Percentiles rank a stretch among this genome's conserved stretches.
These are phyloP conservation scores for Fusarium sp. DNA, from an alignment of 2,329 filamentous ascomycete species.

Conservation along the genomic window DNA sequence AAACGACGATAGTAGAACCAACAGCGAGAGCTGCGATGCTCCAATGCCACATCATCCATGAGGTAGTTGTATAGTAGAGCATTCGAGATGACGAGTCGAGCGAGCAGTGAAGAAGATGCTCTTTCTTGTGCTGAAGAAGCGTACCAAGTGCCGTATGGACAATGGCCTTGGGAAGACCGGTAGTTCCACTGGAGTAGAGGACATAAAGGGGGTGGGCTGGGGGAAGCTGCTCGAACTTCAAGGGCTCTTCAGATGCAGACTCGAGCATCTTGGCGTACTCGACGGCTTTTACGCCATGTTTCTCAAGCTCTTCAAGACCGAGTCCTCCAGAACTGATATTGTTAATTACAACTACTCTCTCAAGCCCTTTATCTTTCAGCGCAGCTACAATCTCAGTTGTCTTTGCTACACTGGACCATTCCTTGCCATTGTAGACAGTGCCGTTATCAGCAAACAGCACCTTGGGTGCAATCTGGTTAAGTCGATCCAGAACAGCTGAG, in stretches of 20 bases:
- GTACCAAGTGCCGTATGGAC: slow-evolving; percentile 93
- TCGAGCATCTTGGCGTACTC: slow-evolving; percentile 63
- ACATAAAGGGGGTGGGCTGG: slow-evolving; percentile 94
- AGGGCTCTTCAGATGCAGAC: slow-evolving; percentile 58
- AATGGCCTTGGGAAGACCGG: slow-evolving; percentile 89
- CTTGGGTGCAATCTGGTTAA: slow-evolving; percentile 86
- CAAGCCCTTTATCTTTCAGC: slow-evolving; percentile 71
- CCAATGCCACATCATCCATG: slow-evolving; percentile 99
- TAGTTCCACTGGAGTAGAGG: slow-evolving; percentile 93
- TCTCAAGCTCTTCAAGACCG: slow-evolving; percentile 58
- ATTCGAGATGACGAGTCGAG: slow-evolving; percentile 79
- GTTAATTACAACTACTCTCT: slow-evolving; percentile 80
- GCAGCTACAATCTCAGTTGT: slow-evolving; percentile 79
- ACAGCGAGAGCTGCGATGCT: slow-evolving; percentile 86
- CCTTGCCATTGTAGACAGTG: slow-evolving; percentile 90
- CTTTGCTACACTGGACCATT: slow-evolving; percentile 84
- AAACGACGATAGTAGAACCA: slow-evolving; percentile 86
- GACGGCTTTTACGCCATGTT: slow-evolving; percentile 57
- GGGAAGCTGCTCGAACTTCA: slow-evolving; percentile 80
- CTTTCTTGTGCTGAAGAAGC: slow-evolving; percentile 96
- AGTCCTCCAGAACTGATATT: slow-evolving; percentile 65
- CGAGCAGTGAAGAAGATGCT: slow-evolving; percentile 89
- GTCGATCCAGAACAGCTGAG: slow-evolving; percentile 87
- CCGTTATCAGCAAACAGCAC: slow-evolving; percentile 90
- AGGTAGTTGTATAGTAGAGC: slow-evolving; percentile 95